Evolutionary conservation across 1,284 basidiomycete species (phyloP), one percentile per base, ranked within the genome.

Genomic region (Rhodotorula sp.): DNA sequence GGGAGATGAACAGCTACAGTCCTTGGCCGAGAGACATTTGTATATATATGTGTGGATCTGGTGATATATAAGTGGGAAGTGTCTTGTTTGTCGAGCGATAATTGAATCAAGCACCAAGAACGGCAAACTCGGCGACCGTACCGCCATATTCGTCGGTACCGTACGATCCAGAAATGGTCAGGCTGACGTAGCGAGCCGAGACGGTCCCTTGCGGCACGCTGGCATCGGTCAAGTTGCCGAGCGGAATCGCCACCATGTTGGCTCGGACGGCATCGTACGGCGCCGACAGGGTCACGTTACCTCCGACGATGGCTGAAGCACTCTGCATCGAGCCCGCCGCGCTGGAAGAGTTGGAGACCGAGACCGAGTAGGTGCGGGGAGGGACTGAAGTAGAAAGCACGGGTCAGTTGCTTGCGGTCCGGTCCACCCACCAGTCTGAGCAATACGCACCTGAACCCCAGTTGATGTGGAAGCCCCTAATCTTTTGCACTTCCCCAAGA

Each of bases 151-250:
- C 56, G 33, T 59, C 60, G n/a, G 64, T 62, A 1, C 45, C 66
- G 29, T 61, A 49, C 46, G 48, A 62, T 42, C 62, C 62, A 2
- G 68, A 68, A 30, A 75, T 62, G 7, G 70, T 75, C 37, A 75
- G 55, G 37, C 66, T 62, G 26, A 75, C 73, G 64, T 60, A 75
- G 17, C 73, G 60, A 17, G 62, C 73, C 10, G 29, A n/a, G 15
- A 66, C 57, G 4, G 56, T 8, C 5, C 53, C 53, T 24, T 45
- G 12, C 5, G 30, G 8, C 20, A 75, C 64, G 10, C 29, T 4
- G 22, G 64, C 45, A 57, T 75, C 71, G 2, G 73, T 75, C 7
- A 62, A 7, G 68, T 75, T 75, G 42, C 71, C 71, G 53, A 65
- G 14, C 6, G 45, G 48, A 49, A 69, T 53, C 17, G 56, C 54